Evolutionary conservation across 1,139 yeast genomes (phyloP).

Genomic region (Magnusiomyces tetraspermus): DNA sequence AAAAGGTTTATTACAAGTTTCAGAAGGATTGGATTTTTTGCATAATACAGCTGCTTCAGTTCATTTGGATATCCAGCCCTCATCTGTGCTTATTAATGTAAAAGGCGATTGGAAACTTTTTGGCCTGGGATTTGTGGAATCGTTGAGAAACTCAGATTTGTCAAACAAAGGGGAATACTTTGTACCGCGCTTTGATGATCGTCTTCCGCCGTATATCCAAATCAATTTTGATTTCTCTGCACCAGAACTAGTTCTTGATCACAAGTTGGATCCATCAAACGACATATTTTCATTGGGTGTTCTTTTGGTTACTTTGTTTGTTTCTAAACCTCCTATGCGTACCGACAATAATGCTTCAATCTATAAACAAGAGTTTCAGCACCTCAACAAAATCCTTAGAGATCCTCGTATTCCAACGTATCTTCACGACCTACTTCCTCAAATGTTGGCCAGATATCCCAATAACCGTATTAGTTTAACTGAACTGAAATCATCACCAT

Average conservation of each 20-base stretch:
- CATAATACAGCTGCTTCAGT: constrained; percentile 68
- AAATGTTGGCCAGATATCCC: constrained; percentile 36
- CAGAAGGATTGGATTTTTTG: constrained; percentile 71
- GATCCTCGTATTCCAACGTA: constrained; percentile 35
- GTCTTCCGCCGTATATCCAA: constrained; percentile 65
- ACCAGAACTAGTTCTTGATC: constrained; percentile 60
- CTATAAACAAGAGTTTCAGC: constrained; percentile 29
- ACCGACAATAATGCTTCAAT: constrained; percentile 30
- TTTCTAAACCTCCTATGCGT: constrained; percentile 33
- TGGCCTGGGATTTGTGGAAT: constrained; percentile 55
- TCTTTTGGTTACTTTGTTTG: constrained; percentile 55
- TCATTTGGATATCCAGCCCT: constrained; percentile 73
- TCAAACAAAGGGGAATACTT: constrained; percentile 37
- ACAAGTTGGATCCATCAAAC: constrained; percentile 52
- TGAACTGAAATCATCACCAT: constrained; percentile 47
- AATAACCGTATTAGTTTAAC: constrained; percentile 37
- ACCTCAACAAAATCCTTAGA: constrained; percentile 34
- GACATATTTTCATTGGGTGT: constrained; percentile 82
- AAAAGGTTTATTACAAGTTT: constrained; percentile 71
- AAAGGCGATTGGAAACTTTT: constrained; percentile 92
- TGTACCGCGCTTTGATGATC: constrained; percentile 57
- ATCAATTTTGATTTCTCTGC: constrained; percentile 65
- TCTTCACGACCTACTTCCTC: constrained; percentile 32
- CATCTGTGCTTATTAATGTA: constrained; percentile 62
- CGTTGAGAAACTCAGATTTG: not conserved